Evolutionary conservation across 495 filamentous ascomycete species (phyloP), one percentile per base, ranked within the genome.

Genomic region (Acidomyces sp.): DNA sequence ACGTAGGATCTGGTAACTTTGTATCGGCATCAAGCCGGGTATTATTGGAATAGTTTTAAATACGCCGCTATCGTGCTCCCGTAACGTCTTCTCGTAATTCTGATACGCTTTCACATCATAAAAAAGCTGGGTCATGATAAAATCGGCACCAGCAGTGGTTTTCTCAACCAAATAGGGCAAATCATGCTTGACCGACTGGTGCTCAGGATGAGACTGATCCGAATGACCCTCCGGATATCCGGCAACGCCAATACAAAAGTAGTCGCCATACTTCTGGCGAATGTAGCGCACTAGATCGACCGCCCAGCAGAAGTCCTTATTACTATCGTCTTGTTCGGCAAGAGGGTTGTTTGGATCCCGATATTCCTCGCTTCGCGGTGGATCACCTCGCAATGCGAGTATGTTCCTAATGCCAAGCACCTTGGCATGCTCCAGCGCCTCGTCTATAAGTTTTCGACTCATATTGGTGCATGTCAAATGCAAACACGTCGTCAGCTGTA

Each of bases 41-140:
- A 97, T 80, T 47, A 97, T 94, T 17, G 80, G 75, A 28, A 96
- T 85, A 16, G 74, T 77, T 60, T 82, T 83, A 63, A 97, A 94
- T 6, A 74, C 71, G 2, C 85, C 85, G 31, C 82, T 92, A 34
- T 80, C 74, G 57, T 97, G 85, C 34, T 76, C 72, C 40, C 90
- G 70, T 48, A 96, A 65, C 51, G 70, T 70, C 45, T 65, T 67
- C 64, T 94, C 88, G 57, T 85, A 96, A 25, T 64, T 65, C 32
- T 73, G 66, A 58, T 87, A 97, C 12, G 81, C 84, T 5, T 80
- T 67, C 11, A 82, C 69, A 52, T 96, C 85, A 58, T 88, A 97
- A 63, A 95, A 96, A 18, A 97, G 67, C 56, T 97, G 90, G n/a
- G 92, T 96, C 84, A 97, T 93, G 56, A 97, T 80, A 59, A 97